Evolutionary conservation across 495 filamentous ascomycete species (phyloP).

Genomic region (Xylaria venustula): DNA sequence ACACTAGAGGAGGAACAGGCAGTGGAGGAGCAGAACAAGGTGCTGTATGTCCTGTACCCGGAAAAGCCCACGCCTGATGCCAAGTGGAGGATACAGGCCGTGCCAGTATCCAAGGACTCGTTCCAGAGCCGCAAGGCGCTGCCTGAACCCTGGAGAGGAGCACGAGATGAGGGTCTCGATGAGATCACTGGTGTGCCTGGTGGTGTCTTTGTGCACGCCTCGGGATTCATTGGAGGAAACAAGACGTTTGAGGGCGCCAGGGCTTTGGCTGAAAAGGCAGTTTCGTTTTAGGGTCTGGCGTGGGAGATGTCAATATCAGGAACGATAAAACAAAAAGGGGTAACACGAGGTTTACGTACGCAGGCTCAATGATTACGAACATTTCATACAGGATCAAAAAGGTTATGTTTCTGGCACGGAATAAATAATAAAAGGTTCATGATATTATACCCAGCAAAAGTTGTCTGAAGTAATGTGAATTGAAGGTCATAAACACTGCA

Average conservation of each 20-base stretch:
- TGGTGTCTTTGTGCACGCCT: constrained; percentile 88
- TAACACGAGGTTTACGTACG: too few relatives aligned
- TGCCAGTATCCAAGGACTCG: constrained; percentile 73
- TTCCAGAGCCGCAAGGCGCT: constrained; percentile 88
- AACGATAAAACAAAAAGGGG: not conserved
- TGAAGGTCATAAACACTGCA: too few relatives aligned
- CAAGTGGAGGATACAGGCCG: constrained; percentile 92
- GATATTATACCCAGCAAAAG: too few relatives aligned
- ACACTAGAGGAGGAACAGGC: constrained; percentile 68
- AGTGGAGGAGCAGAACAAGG: constrained; percentile 42
- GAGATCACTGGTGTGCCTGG: constrained; percentile 69
- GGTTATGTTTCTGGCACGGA: not conserved
- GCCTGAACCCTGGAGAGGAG: constrained; percentile 86
- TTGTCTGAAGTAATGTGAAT: too few relatives aligned
- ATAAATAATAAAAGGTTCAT: not conserved
- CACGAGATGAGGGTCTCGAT: constrained; percentile 81
- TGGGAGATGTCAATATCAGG: too few relatives aligned
- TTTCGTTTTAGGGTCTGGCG: constrained; percentile 15
- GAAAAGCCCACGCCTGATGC: constrained; percentile 67
- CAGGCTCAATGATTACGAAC: too few relatives aligned
- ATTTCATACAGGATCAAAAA: not conserved
- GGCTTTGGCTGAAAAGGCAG: constrained; percentile 77
- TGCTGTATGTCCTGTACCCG: constrained; percentile 92
- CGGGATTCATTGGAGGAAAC: constrained; percentile 95
- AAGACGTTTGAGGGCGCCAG: constrained; percentile 85